Conservation (phyloP, 2,329 filamentous ascomycete species). For the Phialocephala subalpina region DNA sequence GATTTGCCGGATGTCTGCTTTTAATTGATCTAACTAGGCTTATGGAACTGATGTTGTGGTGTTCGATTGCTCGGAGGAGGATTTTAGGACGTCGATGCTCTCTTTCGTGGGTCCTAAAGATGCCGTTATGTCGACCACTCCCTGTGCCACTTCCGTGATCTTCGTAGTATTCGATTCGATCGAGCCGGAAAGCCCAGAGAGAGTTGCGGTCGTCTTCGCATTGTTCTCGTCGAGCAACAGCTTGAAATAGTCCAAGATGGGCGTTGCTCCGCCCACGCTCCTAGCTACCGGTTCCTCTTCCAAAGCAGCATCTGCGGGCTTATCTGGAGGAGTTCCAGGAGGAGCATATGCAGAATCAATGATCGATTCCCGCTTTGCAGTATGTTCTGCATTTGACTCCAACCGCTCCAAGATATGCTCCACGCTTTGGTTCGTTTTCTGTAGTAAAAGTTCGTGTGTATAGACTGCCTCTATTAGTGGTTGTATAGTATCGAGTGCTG, state of each 20-base stretch:
- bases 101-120: too few species aligned
- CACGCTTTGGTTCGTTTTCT: constrained; percentile 43
- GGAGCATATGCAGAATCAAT: constrained; percentile 16
- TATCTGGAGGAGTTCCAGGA: constrained; percentile 6
- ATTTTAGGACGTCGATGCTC: constrained; percentile 33
- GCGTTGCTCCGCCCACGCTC: not conserved
- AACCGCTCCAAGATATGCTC: constrained; percentile 40
- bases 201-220: constrained; percentile 32
- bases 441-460: constrained; percentile 41
- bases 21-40: constrained; percentile 43
- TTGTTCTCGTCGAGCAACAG: constrained; percentile 34
- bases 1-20: constrained; percentile 38
- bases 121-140: too few species aligned
- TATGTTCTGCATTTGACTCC: constrained; percentile 33
- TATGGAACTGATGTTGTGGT: constrained; percentile 39
- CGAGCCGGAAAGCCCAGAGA: constrained; percentile 37
- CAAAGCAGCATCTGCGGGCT: constrained; percentile 12
- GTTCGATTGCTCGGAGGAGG: constrained; percentile 36
- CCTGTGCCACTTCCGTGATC: too few species aligned
- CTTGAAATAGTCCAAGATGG: constrained; percentile 30
- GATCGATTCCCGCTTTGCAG: constrained; percentile 16
- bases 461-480: constrained; percentile 45
- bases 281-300: not conserved
- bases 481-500: constrained; percentile 44
- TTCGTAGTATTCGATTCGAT: too few species aligned